Percentiles rank a stretch among this genome's conserved stretches.
Conservation (phyloP, 495 filamentous ascomycete species). For the Talaromyces adpressus region DNA sequence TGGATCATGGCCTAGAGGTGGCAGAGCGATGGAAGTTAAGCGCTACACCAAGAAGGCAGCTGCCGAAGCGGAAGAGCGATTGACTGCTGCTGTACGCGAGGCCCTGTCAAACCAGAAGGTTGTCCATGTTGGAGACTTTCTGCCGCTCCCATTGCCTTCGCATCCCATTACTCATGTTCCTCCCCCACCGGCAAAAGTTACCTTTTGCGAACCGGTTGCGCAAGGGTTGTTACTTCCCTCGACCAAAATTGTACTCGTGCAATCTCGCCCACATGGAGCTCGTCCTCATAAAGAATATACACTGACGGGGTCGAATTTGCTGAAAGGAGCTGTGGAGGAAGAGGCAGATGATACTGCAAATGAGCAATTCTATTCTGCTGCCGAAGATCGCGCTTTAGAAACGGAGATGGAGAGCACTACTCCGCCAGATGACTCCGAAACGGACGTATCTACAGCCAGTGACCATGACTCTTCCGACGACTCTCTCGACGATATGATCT, state of each 20-base stretch:
- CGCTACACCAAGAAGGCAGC: constrained; percentile 28
- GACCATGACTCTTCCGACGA: constrained; percentile 67
- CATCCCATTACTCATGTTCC: constrained; percentile 85
- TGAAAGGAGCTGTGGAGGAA: constrained; percentile 58
- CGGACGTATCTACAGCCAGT: constrained; percentile 40
- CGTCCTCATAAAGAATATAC: constrained; percentile 25
- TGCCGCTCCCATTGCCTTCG: constrained; percentile 75
- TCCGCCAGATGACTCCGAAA: constrained; percentile 48
- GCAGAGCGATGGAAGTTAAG: constrained; percentile 30
- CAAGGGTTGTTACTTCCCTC: constrained; percentile 70
- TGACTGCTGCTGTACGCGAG: constrained; percentile 71
- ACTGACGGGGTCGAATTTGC: constrained; percentile 19
- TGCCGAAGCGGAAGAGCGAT: constrained; percentile 50
- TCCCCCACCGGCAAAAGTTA: constrained; percentile 62
- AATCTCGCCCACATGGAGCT: constrained; percentile 42
- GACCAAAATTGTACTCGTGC: constrained; percentile 66
- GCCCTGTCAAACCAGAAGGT: constrained; percentile 64
- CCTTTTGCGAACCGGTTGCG: constrained; percentile 65
- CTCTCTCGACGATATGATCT: constrained; percentile 75
- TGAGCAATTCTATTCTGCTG: constrained; percentile 83
- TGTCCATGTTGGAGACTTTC: constrained; percentile 74
- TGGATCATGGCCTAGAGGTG: constrained; percentile 31
- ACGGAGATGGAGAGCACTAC: constrained; percentile 49
- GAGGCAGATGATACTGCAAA: constrained; percentile 75
- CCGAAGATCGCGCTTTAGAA: constrained; percentile 59